phyloP scores from a whole-genome alignment of 768 basidiomycete genomes.

The Pilatotrama ljubarskyi region DNA sequence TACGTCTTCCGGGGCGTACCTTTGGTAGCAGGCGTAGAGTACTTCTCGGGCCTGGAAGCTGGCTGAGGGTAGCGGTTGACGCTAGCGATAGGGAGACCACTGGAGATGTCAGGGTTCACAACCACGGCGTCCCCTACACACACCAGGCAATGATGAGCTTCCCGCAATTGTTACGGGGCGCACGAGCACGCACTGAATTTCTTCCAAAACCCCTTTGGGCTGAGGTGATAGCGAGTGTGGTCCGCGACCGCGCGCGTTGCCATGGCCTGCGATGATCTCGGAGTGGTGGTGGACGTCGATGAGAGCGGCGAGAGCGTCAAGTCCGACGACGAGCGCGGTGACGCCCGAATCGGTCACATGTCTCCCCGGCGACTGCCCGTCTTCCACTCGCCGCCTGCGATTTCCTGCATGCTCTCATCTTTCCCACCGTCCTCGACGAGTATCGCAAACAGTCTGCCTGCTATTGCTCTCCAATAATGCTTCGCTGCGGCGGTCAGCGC shows the following conservation, averaged over 20 bases:
- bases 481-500: background rate
- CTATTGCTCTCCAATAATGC: background rate
- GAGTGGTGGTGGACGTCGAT: constrained; percentile 7
- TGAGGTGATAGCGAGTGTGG: constrained; percentile 87
- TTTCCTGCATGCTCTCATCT: background rate
- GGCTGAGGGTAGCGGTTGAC: constrained; percentile 84
- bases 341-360: constrained; percentile 15
- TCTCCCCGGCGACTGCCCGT: background rate
- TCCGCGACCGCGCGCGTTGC: constrained; percentile 81
- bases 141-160: background rate
- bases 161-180: background rate
- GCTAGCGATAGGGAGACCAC: constrained; percentile 76
- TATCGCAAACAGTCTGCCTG: background rate
- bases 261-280: constrained; percentile 40
- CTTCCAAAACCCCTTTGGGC: constrained; percentile 94
- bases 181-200: constrained; percentile 71
- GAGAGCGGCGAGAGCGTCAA: background rate
- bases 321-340: background rate
- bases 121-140: constrained; percentile 74
- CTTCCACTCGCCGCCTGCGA: background rate
- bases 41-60: constrained; percentile 83
- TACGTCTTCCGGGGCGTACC: constrained; percentile 43
- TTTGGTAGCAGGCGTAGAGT: constrained; percentile 86
- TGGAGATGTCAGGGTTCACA: constrained; percentile 89
- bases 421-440: background rate